Percentiles rank a stretch among this genome's conserved stretches.
Evolutionary conservation across 2,329 filamentous ascomycete species (phyloP).

Genomic region (Aspergillus alliaceus): DNA sequence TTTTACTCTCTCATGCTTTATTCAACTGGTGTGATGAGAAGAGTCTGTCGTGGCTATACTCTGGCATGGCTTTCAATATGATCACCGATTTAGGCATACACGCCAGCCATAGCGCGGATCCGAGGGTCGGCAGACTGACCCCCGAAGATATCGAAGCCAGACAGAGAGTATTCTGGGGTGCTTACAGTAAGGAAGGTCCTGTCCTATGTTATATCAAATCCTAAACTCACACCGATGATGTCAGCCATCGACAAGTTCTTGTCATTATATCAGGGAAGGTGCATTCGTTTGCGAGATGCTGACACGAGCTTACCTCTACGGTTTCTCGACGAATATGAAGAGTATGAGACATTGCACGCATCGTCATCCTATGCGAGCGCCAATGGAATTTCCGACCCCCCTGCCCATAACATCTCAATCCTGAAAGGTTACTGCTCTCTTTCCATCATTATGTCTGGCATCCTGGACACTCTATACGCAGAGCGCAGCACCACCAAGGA

Average conservation of each 20-base stretch:
- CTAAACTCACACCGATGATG: neutral
- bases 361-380: neutral
- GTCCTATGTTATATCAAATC: slow-evolving; percentile 13
- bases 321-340: slow-evolving; percentile 3
- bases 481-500: neutral
- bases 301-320: neutral
- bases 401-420: neutral
- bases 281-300: neutral
- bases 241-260: neutral
- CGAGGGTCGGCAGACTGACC: neutral
- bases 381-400: neutral
- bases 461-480: neutral
- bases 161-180: slow-evolving; percentile 35
- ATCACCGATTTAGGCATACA: neutral
- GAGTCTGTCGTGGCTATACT: neutral
- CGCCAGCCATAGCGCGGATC: neutral
- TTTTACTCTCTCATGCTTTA: neutral
- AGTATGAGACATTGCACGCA: slow-evolving; percentile 2
- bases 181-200: slow-evolving; percentile 13
- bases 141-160: slow-evolving; percentile 30
- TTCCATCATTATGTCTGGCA: neutral
- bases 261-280: slow-evolving; percentile 1
- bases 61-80: neutral
- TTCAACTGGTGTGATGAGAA: neutral
- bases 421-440: neutral